Evolutionary conservation across 495 filamentous ascomycete species (phyloP).

Genomic region (Xylaria bambusicola): DNA sequence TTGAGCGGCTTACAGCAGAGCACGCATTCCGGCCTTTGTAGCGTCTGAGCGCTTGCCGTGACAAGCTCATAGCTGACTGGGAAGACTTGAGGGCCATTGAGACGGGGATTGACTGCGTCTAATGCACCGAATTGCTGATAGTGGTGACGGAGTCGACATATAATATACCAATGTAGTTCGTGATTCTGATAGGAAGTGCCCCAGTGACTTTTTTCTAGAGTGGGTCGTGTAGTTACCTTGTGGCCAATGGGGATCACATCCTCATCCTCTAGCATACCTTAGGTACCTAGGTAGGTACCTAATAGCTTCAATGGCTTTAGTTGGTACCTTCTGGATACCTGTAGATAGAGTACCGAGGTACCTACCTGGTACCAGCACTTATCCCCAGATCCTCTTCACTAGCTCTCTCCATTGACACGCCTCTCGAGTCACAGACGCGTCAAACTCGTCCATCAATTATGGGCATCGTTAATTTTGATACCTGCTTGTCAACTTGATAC

Average conservation of each 20-base stretch:
- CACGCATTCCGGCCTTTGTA: slow-evolving; percentile 17
- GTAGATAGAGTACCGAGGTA: no score
- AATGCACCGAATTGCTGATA: not conserved
- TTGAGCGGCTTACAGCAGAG: slow-evolving; percentile 10
- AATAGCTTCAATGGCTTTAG: no score
- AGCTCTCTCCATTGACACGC: no score
- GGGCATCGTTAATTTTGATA: no score
- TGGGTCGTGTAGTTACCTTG: slow-evolving; percentile 17
- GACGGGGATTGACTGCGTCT: not conserved
- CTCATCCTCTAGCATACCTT: no score
- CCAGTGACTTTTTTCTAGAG: slow-evolving; percentile 25
- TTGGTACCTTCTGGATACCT: no score
- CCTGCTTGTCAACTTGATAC: no score
- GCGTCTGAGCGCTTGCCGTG: slow-evolving; percentile 24
- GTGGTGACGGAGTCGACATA: not conserved
- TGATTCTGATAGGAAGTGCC: not conserved
- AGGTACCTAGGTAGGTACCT: no score
- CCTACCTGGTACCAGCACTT: not conserved
- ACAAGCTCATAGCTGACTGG: slow-evolving; percentile 24
- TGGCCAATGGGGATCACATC: slow-evolving; percentile 26
- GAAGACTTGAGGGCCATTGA: slow-evolving; percentile 31
- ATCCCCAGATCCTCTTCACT: not conserved
- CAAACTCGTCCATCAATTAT: no score
- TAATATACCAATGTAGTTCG: no score
- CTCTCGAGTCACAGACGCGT: no score